Evolutionary conservation across 1,284 basidiomycete species (phyloP).

Genomic region (Boletus semigastroideus): DNA sequence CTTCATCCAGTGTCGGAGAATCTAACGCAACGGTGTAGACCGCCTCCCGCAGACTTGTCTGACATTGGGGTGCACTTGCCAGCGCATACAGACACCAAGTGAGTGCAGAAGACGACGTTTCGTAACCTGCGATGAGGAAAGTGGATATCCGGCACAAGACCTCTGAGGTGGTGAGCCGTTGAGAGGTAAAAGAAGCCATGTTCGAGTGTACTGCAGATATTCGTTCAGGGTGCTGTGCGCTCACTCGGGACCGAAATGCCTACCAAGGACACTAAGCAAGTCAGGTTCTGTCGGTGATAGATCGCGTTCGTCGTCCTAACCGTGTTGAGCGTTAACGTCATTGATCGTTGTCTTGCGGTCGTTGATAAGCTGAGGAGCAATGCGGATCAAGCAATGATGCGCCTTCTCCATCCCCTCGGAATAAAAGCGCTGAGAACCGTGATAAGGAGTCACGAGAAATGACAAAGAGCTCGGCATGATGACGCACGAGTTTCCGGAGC

Average conservation of each 20-base stretch:
- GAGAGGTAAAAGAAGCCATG: constrained; percentile 44
- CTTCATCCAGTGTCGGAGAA: constrained; percentile 26
- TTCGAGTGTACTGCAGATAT: constrained; percentile 55
- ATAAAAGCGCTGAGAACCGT: constrained; percentile 37
- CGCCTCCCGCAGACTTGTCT: constrained; percentile 58
- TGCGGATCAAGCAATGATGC: constrained; percentile 49
- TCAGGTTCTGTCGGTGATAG: constrained; percentile 12
- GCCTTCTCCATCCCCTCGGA: constrained; percentile 44
- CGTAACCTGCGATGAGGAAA: constrained; percentile 70
- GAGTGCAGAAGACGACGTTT: constrained; percentile 61
- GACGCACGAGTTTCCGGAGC: constrained; percentile 53
- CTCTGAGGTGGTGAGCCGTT: constrained; percentile 64
- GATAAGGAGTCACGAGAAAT: constrained; percentile 14
- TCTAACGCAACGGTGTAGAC: constrained; percentile 29
- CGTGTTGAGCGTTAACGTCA: constrained; percentile 18
- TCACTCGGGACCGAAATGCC: constrained; percentile 6
- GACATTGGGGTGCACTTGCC: constrained; percentile 50
- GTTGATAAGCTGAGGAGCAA: constrained; percentile 57
- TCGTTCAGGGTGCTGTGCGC: neutral
- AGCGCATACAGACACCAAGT: constrained; percentile 76
- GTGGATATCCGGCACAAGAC: constrained; percentile 77
- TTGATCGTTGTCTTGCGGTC: constrained; percentile 39
- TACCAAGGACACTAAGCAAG: constrained; percentile 24
- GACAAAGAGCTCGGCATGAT: constrained; percentile 3
- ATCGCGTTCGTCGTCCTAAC: constrained; percentile 11